phyloP scores from a whole-genome alignment of 1,284 basidiomycete genomes.

The Irpex lacteus region DNA sequence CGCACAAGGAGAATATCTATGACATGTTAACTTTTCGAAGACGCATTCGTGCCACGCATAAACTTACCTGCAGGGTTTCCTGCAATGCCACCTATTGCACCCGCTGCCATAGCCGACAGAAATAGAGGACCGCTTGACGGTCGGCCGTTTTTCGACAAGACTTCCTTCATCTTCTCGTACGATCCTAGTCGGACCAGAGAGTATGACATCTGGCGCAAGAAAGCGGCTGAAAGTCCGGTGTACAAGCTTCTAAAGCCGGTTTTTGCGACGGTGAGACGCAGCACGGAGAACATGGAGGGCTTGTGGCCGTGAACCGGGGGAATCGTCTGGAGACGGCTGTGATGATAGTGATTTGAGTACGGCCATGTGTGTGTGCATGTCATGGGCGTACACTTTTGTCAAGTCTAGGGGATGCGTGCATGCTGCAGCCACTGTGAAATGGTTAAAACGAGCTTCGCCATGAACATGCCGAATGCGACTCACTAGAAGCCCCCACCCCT shows the following conservation, averaged over 20 bases:
- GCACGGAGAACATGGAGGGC: constrained; percentile 55
- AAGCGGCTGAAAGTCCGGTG: constrained; percentile 80
- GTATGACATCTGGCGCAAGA: constrained; percentile 91
- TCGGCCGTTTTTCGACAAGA: constrained; percentile 44
- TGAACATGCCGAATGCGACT: constrained; percentile 27
- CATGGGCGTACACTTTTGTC: constrained; percentile 72
- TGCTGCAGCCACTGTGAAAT: constrained; percentile 71
- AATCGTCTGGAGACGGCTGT: constrained; percentile 78
- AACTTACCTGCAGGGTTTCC: constrained; percentile 76
- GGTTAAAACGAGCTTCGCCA: constrained; percentile 8
- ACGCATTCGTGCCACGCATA: not conserved
- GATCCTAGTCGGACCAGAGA: constrained; percentile 84
- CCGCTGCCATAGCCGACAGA: constrained; percentile 67
- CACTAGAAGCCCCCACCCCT: constrained; percentile 79
- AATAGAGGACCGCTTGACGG: constrained; percentile 56
- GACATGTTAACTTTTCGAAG: not conserved
- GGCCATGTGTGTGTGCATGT: not conserved
- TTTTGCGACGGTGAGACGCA: constrained; percentile 55
- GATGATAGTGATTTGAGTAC: not conserved
- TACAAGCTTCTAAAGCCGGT: constrained; percentile 75
- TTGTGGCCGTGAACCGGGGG: constrained; percentile 38
- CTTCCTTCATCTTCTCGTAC: constrained; percentile 76
- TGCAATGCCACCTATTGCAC: constrained; percentile 74
- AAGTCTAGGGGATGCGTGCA: constrained; percentile 86
- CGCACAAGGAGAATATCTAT: constrained; percentile 76